phyloP scores from a whole-genome alignment of 352 stramenopile species.

The Thalassiosira ordinaria region DNA sequence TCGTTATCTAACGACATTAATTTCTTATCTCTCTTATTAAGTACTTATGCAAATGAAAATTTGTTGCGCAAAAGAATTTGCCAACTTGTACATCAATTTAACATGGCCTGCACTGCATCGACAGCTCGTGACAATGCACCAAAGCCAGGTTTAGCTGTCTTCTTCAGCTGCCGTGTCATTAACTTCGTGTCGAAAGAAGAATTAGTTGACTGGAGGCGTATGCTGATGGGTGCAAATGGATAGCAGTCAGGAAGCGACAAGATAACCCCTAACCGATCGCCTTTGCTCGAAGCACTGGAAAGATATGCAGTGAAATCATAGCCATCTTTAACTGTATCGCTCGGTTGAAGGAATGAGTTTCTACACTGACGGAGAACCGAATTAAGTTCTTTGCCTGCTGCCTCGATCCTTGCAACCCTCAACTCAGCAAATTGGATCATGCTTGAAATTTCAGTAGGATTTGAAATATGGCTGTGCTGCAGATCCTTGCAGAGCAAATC shows the following conservation, averaged over 20 bases:
- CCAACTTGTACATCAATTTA: too few relatives aligned
- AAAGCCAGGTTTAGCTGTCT: conserved; percentile 72
- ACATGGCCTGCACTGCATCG: too few relatives aligned
- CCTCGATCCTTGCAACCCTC: conserved; percentile 56
- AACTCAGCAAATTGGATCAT: conserved; percentile 60
- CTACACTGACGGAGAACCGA: conserved; percentile 54
- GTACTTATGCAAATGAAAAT: too few relatives aligned
- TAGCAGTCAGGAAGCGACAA: conserved; percentile 68
- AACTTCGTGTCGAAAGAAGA: conserved; percentile 54
- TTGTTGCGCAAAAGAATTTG: too few relatives aligned
- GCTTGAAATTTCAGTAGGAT: conserved; percentile 41
- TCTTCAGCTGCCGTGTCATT: conserved; percentile 58
- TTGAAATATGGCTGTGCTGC: conserved; percentile 19
- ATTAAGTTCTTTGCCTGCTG: conserved; percentile 60
- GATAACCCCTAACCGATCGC: conserved; percentile 43
- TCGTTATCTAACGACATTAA: too few relatives aligned
- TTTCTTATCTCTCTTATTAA: too few relatives aligned
- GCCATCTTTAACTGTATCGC: conserved; percentile 26
- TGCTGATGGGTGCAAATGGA: conserved; percentile 66
- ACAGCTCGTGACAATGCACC: conserved; percentile 61
- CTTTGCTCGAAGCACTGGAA: conserved; percentile 17
- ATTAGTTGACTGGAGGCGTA: conserved; percentile 51
- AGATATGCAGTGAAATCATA: conserved; percentile 53
- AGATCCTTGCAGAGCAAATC: conserved; percentile 37
- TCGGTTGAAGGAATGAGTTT: conserved; percentile 52